Percentiles rank a stretch among this genome's conserved stretches.
Conservation (phyloP, 2,329 filamentous ascomycete genomes). For the Colletotrichum sp. region DNA sequence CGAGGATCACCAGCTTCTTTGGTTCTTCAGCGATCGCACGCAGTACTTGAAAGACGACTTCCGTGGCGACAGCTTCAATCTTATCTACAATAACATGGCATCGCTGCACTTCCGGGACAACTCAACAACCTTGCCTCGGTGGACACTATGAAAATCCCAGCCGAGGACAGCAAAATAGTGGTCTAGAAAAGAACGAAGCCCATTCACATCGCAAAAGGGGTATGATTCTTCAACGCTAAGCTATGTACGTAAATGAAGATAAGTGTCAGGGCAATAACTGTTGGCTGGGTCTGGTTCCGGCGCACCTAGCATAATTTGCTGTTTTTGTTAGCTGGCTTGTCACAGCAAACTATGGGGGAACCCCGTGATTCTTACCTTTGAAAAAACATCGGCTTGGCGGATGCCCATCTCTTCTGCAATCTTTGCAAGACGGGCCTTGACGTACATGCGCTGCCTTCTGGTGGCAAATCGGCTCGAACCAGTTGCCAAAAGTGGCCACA, state of each 20-base stretch:
- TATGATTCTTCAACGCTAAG: slow-evolving; percentile 6
- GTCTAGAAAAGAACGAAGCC: neutral
- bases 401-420: slow-evolving; percentile 28
- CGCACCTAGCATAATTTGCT: slow-evolving; percentile 8
- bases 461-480: slow-evolving; percentile 25
- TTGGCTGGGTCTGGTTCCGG: slow-evolving; percentile 6
- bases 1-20: slow-evolving; percentile 52
- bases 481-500: slow-evolving; percentile 26
- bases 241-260: slow-evolving; percentile 12
- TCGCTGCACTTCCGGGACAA: slow-evolving; percentile 4
- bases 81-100: slow-evolving; percentile 23
- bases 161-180: neutral
- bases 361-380: slow-evolving; percentile 9
- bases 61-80: slow-evolving; percentile 29
- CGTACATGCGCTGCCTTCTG: slow-evolving; percentile 20
- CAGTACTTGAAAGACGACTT: slow-evolving; percentile 42
- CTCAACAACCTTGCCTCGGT: neutral
- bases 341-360: neutral
- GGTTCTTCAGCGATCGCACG: slow-evolving; percentile 43
- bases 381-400: slow-evolving; percentile 27
- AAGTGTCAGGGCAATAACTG: slow-evolving; percentile 14
- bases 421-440: slow-evolving; percentile 21
- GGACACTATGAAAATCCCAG: neutral
- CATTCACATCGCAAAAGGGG: neutral
- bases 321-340: neutral